phyloP scores from a whole-genome alignment of 257 asterid genomes.

The Lycium barbarum region DNA sequence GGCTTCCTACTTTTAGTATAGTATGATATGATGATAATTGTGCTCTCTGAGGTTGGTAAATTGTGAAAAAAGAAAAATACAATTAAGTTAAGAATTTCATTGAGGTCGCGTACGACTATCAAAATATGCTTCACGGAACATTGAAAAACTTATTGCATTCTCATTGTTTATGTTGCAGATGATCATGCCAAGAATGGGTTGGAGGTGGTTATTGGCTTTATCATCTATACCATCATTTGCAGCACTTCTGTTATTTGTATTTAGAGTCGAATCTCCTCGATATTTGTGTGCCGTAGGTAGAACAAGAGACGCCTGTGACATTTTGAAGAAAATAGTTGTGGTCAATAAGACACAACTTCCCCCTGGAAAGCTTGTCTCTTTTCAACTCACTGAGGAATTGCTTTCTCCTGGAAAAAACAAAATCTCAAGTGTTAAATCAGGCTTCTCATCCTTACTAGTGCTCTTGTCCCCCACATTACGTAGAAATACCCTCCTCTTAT shows the following conservation, averaged over 20 bases:
- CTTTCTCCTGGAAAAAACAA: slow-evolving; percentile 28
- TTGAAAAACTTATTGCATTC: neutral
- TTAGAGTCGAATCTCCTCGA: slow-evolving; percentile 74
- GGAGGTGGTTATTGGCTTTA: slow-evolving; percentile 79
- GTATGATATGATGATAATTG: too few species aligned
- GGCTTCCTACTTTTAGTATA: too few species aligned
- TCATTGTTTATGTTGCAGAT: slow-evolving; percentile 40
- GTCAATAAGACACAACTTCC: too few species aligned
- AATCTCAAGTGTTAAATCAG: neutral
- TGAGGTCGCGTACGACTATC: too few species aligned
- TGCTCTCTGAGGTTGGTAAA: too few species aligned
- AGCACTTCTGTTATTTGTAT: slow-evolving; percentile 53
- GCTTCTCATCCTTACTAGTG: slow-evolving; percentile 45
- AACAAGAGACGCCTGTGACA: too few species aligned
- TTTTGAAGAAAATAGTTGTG: too few species aligned
- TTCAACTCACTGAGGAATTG: too few species aligned
- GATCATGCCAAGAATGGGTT: slow-evolving; percentile 67
- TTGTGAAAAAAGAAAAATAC: too few species aligned
- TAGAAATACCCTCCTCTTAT: slow-evolving; percentile 59
- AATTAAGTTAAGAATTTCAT: too few species aligned
- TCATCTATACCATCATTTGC: slow-evolving; percentile 67
- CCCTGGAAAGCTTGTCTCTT: too few species aligned
- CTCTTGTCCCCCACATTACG: slow-evolving; percentile 56
- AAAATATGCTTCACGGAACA: too few species aligned
- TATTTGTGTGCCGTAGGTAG: slow-evolving; percentile 45